These are phyloP conservation scores for Epichloe scottii DNA, from an alignment of 2,329 filamentous ascomycete species.

Conservation along the genomic window DNA sequence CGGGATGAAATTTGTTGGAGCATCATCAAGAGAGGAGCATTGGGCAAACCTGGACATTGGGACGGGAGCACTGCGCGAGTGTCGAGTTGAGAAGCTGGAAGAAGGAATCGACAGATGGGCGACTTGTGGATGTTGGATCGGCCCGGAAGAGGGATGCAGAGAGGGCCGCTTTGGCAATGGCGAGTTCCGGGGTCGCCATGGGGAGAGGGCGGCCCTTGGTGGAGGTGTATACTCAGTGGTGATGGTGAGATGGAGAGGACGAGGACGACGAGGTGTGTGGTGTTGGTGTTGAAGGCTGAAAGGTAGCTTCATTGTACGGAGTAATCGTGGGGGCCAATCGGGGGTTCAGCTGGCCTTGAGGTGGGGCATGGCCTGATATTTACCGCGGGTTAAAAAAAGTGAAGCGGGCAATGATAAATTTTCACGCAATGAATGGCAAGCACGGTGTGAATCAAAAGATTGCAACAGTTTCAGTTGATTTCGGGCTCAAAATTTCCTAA, in stretches of 20 bases:
- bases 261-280: neutral
- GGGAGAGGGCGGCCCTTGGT: slow-evolving; percentile 3
- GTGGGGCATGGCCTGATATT: slow-evolving; percentile 1
- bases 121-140: slow-evolving; percentile 56
- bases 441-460: too few relatives aligned
- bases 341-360: neutral
- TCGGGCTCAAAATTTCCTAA: too few relatives aligned
- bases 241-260: neutral
- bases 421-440: neutral
- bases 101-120: slow-evolving; percentile 58
- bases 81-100: slow-evolving; percentile 52
- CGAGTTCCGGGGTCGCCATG: slow-evolving; percentile 59
- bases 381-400: neutral
- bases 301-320: neutral
- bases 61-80: slow-evolving; percentile 58
- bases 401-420: neutral
- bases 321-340: neutral
- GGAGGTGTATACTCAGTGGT: neutral
- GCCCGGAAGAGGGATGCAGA: slow-evolving; percentile 60
- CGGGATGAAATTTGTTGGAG: neutral
- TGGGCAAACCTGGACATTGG: slow-evolving; percentile 77
- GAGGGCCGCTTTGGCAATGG: slow-evolving; percentile 70
- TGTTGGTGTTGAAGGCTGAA: neutral
- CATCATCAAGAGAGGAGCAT: neutral
- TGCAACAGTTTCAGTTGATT: too few relatives aligned